Percentiles rank a stretch among this genome's conserved stretches.
Conservation (phyloP, 148 eudicot genomes). For the Bassia scoparia region DNA sequence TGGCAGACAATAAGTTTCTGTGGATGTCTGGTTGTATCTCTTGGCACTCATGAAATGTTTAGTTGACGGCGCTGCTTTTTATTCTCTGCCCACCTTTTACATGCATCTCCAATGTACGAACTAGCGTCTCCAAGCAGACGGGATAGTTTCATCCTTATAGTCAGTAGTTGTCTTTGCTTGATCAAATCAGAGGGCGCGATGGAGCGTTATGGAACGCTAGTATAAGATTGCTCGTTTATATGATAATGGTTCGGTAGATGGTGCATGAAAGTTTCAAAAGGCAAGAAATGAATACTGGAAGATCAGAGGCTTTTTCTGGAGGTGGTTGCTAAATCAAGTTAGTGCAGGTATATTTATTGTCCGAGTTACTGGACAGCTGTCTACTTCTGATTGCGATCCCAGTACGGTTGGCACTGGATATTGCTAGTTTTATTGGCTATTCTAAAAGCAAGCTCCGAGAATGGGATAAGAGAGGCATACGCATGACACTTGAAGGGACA, state of each 20-base stretch:
- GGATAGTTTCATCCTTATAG: slow-evolving; percentile 27
- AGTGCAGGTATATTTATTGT: slow-evolving; percentile 23
- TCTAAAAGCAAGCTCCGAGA: neutral
- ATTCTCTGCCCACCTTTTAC: slow-evolving; percentile 12
- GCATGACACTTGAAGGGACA: too few relatives aligned
- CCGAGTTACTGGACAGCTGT: neutral
- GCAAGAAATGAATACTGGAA: slow-evolving; percentile 19
- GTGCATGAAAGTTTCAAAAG: slow-evolving; percentile 18
- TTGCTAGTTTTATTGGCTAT: neutral
- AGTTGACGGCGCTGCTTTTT: neutral
- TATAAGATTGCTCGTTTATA: too few relatives aligned
- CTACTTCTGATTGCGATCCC: neutral
- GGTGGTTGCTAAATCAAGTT: slow-evolving; percentile 17
- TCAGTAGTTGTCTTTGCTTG: neutral
- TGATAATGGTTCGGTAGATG: too few relatives aligned
- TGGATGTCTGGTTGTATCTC: neutral
- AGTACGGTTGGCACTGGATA: slow-evolving; percentile 15
- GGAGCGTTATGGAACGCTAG: too few relatives aligned
- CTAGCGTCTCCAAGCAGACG: slow-evolving; percentile 27
- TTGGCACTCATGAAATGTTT: slow-evolving; percentile 7
- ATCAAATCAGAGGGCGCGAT: too few relatives aligned
- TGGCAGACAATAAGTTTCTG: neutral
- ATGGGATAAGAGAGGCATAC: too few relatives aligned
- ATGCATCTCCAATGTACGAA: slow-evolving; percentile 36
- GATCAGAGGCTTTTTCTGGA: slow-evolving; percentile 20